These are phyloP conservation scores for Eimeria maxima DNA, from an alignment of 169 alveolate species.

Conservation along the genomic window DNA sequence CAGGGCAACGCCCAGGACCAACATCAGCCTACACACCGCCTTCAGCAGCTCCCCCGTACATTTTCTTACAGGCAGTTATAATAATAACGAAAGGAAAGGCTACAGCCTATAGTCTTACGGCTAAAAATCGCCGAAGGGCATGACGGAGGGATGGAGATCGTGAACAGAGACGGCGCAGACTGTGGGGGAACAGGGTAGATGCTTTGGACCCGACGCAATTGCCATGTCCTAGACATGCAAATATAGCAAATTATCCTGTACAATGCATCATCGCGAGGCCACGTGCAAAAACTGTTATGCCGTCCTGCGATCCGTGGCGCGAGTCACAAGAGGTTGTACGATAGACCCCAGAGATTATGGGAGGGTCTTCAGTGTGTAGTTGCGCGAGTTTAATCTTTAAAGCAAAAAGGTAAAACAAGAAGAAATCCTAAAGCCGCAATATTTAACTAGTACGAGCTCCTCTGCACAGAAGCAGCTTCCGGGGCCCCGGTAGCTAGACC, in stretches of 20 bases:
- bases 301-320: background rate
- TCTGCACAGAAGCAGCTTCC: conserved; percentile 54
- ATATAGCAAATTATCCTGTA: background rate
- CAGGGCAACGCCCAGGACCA: background rate
- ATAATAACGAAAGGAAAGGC: background rate
- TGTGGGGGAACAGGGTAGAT: background rate
- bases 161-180: background rate
- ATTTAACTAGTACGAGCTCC: background rate
- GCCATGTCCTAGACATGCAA: background rate
- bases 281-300: background rate
- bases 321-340: background rate
- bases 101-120: background rate
- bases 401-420: background rate
- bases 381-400: background rate
- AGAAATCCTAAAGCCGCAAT: background rate
- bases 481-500: conserved; percentile 77
- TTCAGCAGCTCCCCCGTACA: no score
- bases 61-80: background rate
- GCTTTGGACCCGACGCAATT: background rate
- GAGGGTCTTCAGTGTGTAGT: background rate
- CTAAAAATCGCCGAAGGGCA: background rate
- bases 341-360: background rate
- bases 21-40: background rate
- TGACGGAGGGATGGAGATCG: background rate
- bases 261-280: background rate